Conservation (phyloP, 2,329 filamentous ascomycete genomes). For the Cladosporium austrohemisphaericum region DNA sequence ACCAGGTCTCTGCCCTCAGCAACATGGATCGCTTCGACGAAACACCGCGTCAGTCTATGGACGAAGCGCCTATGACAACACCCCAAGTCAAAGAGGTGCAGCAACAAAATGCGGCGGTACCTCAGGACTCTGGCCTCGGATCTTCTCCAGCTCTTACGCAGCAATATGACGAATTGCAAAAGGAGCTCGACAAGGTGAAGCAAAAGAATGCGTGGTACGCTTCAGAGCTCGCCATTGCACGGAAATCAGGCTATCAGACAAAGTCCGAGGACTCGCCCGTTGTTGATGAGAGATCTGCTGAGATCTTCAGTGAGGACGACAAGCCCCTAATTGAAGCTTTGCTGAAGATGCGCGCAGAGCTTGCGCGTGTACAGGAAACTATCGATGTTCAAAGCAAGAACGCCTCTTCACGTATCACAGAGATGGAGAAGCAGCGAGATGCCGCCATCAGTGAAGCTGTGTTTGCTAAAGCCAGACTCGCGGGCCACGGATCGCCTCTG, state of each 20-base stretch:
- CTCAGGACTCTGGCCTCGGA: conserved; percentile 57
- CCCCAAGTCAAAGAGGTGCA: conserved; percentile 26
- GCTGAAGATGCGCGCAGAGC: conserved; percentile 82
- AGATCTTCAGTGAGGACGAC: conserved; percentile 87
- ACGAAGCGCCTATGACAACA: conserved; percentile 22
- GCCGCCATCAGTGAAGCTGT: conserved; percentile 91
- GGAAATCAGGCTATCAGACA: conserved; percentile 81
- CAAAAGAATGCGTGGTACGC: conserved; percentile 96
- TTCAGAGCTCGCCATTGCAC: conserved; percentile 86
- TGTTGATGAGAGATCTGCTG: conserved; percentile 70
- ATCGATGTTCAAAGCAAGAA: conserved; percentile 83
- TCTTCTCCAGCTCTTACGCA: conserved; percentile 59
- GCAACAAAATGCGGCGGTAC: conserved; percentile 44
- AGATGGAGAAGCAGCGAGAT: conserved; percentile 91
- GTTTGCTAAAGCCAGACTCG: conserved; percentile 89
- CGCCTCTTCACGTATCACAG: conserved; percentile 84
- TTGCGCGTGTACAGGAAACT: conserved; percentile 82
- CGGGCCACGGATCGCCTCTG: conserved; percentile 60
- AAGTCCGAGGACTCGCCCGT: conserved; percentile 62
- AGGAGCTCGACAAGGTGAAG: conserved; percentile 80
- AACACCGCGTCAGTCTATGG: conserved; percentile 24
- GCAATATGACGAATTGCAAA: conserved; percentile 70
- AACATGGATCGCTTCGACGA: conserved; percentile 20
- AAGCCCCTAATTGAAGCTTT: conserved; percentile 88
- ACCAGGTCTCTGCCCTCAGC: conserved; percentile 7